Conservation (phyloP, 129 eudicot genomes). For the Tagetes erecta region DNA sequence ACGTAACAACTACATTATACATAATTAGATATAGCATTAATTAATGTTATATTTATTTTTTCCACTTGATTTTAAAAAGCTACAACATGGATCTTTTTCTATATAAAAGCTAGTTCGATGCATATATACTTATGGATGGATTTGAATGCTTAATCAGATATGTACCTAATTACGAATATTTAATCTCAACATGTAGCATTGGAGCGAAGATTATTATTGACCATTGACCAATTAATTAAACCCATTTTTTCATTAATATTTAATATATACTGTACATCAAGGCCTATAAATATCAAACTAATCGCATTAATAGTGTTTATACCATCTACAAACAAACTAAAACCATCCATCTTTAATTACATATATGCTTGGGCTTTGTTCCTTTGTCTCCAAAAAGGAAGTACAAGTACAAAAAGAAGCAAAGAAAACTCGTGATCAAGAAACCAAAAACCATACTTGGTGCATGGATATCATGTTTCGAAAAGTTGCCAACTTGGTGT, state of each 20-base stretch:
- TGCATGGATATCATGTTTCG: constrained; percentile 10
- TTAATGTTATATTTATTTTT: no score
- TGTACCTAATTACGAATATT: neutral
- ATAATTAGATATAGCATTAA: no score
- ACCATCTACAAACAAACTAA: constrained; percentile 8
- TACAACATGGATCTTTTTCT: no score
- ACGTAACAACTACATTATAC: no score
- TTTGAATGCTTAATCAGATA: neutral
- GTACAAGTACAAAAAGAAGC: neutral
- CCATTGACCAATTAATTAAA: neutral
- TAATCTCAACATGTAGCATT: constrained; percentile 14
- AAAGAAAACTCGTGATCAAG: neutral
- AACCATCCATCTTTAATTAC: neutral
- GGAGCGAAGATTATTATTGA: neutral
- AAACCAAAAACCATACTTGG: neutral
- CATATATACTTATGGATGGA: neutral
- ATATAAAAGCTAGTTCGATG: no score
- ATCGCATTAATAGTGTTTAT: neutral
- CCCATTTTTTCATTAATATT: neutral
- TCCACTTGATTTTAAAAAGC: no score
- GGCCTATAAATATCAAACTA: constrained; percentile 17
- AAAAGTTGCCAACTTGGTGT: neutral
- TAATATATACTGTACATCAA: no score
- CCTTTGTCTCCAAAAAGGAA: neutral
- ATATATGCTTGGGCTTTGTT: neutral